Base-by-base conservation (phyloP, 2,329 filamentous ascomycete species). In the Scleromitrula shiraiana region DNA sequence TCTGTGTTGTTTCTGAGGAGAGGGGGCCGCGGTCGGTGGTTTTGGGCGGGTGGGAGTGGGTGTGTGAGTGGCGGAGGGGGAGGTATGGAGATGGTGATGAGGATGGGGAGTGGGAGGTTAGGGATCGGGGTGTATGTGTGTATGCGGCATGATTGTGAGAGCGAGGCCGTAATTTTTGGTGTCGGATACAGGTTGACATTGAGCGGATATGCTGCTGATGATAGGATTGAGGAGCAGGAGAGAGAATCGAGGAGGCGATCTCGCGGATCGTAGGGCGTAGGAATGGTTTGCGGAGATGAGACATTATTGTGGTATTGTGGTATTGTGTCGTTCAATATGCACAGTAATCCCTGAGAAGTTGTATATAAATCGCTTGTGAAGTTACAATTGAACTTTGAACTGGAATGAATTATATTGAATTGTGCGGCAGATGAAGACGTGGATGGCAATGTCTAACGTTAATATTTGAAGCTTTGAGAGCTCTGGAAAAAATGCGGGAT, bases 1-100 rank as follows among this genome's bases (percentile, higher is more conserved):
- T 83, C 57, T 64, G 78, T 1, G 80, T 83, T 41, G 75, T 70
- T 70, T 84, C 80, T 32, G 70, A 65, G 35, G 75, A 78, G n/a
- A 67, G 62, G 0, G 80, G 80, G 10, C 79, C 80, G 46, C 81
- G 78, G 61, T 83, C 77, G 59, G 9, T 22, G 9, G 41, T 27
- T 7, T 15, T 5, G 5, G 41, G 42, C 20, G 46, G 15, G 15
- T 37, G 27, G 1, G 36, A 44, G 17, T 19, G 30, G n/a, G 33
- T 17, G 17, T 7, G 19, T 2, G 35, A 14, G 20, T 17, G 35
- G 32, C 2, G 23, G 1, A 20, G 12, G 36, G 5, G 24, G 39
- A 33, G 15, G 45, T 27, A 29, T 14, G 20, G 15, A 10, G 15
- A 30, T 7, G 8, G 30, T 1, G 42, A 27, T 17, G 8, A 20